A percentile compares a stretch with the other conserved stretches of the same genome.
phyloP scores from a whole-genome alignment of 140 eudicot species.

The Erigeron philadelphicus region DNA sequence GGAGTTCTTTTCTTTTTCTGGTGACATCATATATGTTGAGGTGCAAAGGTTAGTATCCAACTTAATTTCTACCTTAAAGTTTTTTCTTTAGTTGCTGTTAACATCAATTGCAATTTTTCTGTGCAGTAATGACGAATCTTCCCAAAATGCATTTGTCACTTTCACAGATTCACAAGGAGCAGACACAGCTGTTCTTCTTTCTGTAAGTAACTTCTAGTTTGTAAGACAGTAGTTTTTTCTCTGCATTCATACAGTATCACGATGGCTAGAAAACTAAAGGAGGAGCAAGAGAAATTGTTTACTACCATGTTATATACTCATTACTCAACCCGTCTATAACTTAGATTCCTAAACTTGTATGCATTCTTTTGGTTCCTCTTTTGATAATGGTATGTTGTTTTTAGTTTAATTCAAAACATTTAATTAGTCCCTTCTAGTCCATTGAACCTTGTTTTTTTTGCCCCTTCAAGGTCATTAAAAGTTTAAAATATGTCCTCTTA shows the following conservation, averaged over 20 bases:
- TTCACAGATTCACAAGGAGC: conserved; percentile 90
- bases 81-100: not conserved
- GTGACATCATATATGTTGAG: conserved; percentile 75
- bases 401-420: not conserved
- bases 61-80: conserved; percentile 12
- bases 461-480: too few species aligned
- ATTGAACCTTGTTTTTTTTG: too few species aligned
- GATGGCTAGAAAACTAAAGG: not conserved
- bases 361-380: conserved; percentile 3
- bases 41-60: conserved; percentile 54
- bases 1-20: conserved; percentile 93
- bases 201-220: conserved; percentile 40
- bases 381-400: not conserved
- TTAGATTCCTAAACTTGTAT: not conserved
- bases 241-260: not conserved
- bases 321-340: not conserved
- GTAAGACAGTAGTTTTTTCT: not conserved
- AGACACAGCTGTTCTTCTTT: conserved; percentile 88
- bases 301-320: not conserved
- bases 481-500: too few species aligned
- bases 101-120: not conserved
- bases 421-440: not conserved
- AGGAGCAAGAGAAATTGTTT: not conserved
- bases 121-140: conserved; percentile 58
- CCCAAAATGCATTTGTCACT: conserved; percentile 83